Conservation (phyloP, 805 yeast genomes). For the Candida khao-thaluensis region DNA sequence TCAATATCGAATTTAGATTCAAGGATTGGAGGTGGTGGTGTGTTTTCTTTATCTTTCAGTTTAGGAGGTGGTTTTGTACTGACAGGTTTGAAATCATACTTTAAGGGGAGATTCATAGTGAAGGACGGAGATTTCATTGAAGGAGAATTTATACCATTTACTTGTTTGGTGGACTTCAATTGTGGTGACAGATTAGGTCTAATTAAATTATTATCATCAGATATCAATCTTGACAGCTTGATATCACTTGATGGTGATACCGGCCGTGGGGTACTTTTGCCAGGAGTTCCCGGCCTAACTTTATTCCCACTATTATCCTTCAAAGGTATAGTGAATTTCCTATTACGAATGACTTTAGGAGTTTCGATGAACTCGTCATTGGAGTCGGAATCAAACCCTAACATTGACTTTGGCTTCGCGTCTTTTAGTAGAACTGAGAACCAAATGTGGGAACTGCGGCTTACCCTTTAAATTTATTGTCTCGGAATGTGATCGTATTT, state of each 20-base stretch:
- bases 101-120: constrained; percentile 3
- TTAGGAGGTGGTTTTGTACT: background rate
- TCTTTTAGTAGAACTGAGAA: background rate
- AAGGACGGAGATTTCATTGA: background rate
- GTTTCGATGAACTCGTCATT: constrained; percentile 6
- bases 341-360: constrained; percentile 1
- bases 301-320: constrained; percentile 1
- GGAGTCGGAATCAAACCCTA: constrained; percentile 1
- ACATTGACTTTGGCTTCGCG: background rate
- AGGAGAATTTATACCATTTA: background rate
- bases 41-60: constrained; percentile 1
- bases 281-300: constrained; percentile 11
- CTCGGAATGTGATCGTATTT: too few species aligned
- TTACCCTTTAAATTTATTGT: too few species aligned
- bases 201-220: constrained; percentile 21
- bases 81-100: background rate
- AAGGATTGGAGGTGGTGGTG: background rate
- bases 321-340: constrained; percentile 7
- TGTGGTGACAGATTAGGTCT: constrained; percentile 19
- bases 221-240: constrained; percentile 19
- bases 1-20: constrained; percentile 18
- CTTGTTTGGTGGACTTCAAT: constrained; percentile 4
- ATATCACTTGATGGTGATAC: constrained; percentile 4
- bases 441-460: too few species aligned
- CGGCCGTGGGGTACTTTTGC: background rate